Conservation (phyloP, 2,329 filamentous ascomycete genomes). For the Coleophoma crateriformis region DNA sequence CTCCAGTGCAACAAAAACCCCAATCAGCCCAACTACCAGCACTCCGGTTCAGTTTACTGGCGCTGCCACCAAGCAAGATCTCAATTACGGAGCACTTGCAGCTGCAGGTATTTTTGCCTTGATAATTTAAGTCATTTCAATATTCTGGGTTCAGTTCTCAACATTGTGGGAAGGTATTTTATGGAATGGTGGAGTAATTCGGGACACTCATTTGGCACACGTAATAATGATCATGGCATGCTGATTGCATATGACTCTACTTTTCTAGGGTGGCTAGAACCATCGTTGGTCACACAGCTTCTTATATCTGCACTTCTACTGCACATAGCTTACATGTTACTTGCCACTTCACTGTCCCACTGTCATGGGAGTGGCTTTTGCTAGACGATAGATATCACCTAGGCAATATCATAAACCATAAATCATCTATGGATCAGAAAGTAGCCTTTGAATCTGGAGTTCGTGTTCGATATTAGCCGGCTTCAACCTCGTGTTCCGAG, state of each 20-base stretch:
- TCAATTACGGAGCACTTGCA: neutral
- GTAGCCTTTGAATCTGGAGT: no score
- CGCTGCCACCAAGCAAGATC: neutral
- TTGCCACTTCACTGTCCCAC: neutral
- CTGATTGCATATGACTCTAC: neutral
- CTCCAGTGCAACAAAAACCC: conserved; percentile 1
- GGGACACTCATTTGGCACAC: conserved; percentile 16
- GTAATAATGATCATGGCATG: neutral
- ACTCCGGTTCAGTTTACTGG: conserved; percentile 4
- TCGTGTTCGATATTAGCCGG: no score
- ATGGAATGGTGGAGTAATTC: conserved; percentile 6
- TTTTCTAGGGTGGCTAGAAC: neutral
- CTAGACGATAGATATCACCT: neutral
- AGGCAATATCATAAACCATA: no score
- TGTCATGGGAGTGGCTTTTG: neutral
- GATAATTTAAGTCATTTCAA: conserved; percentile 7
- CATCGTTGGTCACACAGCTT: neutral
- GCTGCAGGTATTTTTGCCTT: neutral
- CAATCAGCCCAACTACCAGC: neutral
- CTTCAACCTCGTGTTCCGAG: no score
- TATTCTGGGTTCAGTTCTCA: conserved; percentile 3
- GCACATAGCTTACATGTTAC: neutral
- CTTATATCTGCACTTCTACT: neutral
- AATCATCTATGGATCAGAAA: no score
- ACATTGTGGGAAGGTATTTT: neutral